Percentiles rank a stretch among this genome's conserved stretches.
These are phyloP conservation scores for Truncatella angustata DNA, from an alignment of 2,329 filamentous ascomycete genomes.

Conservation along the genomic window DNA sequence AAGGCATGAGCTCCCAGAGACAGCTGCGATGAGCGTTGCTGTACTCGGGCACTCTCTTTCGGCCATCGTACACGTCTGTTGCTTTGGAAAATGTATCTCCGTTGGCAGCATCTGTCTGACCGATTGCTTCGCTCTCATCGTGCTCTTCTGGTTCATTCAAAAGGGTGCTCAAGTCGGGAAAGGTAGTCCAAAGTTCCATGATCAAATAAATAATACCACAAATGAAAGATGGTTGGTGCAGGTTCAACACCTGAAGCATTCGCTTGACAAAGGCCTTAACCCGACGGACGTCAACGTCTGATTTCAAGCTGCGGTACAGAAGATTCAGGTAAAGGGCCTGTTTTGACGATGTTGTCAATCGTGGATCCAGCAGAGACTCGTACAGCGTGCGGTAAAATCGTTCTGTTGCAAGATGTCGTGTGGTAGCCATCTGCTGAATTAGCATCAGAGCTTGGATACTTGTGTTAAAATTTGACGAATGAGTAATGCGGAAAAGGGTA, in stretches of 20 bases:
- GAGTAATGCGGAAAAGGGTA: conserved; percentile 91
- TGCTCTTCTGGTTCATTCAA: conserved; percentile 77
- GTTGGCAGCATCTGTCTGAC: conserved; percentile 23
- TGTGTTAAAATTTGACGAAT: conserved; percentile 98
- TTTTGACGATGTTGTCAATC: conserved; percentile 86
- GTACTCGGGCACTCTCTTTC: conserved; percentile 88
- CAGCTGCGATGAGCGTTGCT: conserved; percentile 92
- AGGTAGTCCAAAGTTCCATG: conserved; percentile 73
- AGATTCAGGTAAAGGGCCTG: conserved; percentile 94
- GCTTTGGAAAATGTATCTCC: conserved; percentile 20
- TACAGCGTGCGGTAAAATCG: conserved; percentile 95
- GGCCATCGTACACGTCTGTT: conserved; percentile 68
- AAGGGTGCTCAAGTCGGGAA: conserved; percentile 77
- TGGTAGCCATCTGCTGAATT: conserved; percentile 85
- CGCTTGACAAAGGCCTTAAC: conserved; percentile 96
- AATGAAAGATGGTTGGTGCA: conserved; percentile 90
- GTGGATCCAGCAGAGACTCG: conserved; percentile 88
- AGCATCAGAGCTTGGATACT: conserved; percentile 93
- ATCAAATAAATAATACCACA: conserved; percentile 92
- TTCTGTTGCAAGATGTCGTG: conserved; percentile 79
- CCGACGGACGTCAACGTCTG: conserved; percentile 83
- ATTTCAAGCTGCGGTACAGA: conserved; percentile 82
- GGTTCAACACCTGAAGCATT: conserved; percentile 78
- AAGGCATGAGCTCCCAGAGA: conserved; percentile 87
- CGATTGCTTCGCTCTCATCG: conserved; percentile 63